phyloP scores from a whole-genome alignment of 2,329 filamentous ascomycete genomes.

The Fusarium vanettenii region DNA sequence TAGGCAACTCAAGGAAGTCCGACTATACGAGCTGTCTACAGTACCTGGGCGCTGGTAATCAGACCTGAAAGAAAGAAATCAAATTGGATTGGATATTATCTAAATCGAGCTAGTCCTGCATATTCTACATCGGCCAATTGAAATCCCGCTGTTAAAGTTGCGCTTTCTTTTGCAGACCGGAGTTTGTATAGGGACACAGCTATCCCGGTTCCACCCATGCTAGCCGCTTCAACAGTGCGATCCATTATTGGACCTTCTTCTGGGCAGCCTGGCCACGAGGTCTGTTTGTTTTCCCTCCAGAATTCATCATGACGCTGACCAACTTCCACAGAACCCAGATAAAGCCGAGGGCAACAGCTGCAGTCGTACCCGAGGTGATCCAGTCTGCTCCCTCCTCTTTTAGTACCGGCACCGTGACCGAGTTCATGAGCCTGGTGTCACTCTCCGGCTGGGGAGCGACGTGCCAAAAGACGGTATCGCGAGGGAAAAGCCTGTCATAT shows the following conservation, averaged over 20 bases:
- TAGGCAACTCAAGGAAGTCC: background rate
- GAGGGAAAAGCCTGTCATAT: slow-evolving; percentile 83
- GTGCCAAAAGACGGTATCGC: slow-evolving; percentile 87
- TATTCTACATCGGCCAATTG: background rate
- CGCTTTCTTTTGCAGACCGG: background rate
- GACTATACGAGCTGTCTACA: background rate
- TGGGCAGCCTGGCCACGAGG: background rate
- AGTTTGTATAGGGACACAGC: background rate
- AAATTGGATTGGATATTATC: background rate
- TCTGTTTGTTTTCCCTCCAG: background rate
- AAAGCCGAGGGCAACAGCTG: slow-evolving; percentile 72
- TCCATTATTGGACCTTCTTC: slow-evolving; percentile 41
- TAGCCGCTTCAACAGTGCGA: background rate
- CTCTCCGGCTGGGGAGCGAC: slow-evolving; percentile 62
- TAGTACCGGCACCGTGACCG: slow-evolving; percentile 74
- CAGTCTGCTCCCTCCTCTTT: slow-evolving; percentile 61
- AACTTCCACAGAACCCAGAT: slow-evolving; percentile 76
- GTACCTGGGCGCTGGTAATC: background rate
- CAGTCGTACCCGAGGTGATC: slow-evolving; percentile 67
- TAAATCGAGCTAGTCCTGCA: background rate
- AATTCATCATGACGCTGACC: slow-evolving; percentile 20
- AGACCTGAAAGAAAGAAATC: background rate
- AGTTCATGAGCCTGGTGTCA: slow-evolving; percentile 60
- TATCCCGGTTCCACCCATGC: background rate
- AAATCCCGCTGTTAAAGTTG: background rate